Evolutionary conservation across 345 rosid species (phyloP), one percentile per base, ranked within the genome.

Genomic region (Salix dunnii): DNA sequence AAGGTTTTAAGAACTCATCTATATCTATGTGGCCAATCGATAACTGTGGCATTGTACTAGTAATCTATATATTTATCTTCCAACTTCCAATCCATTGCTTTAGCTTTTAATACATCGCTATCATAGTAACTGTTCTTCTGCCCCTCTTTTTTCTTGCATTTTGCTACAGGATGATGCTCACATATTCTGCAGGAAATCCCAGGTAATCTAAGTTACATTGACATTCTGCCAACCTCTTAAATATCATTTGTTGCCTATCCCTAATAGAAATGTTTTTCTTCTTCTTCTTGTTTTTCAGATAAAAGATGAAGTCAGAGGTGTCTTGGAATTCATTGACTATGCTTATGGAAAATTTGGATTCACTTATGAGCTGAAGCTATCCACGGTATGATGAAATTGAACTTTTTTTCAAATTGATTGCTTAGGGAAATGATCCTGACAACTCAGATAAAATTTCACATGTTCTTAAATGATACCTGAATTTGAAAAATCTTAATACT

Each of bases 131-230:
- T 40, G 62, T 13, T 6, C 8, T 51, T 36, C 38, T 14, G 36
- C 21, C 66, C 68, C 21, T 65, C 13, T 13, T 16, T 23, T 31
- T 30, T 18, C n/a, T 17, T 23, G 21, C 21, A 16, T 82, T 81
- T 75, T 79, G 74, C 75, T 81, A 36, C 97, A 95, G 99, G 99
- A 93, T 83, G 97, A 93, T 84, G 96, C 98, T 76, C 98, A 92
- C 82, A 93, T 96, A 74, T 93, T 96, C 87, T 96, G 98, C 84
- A 87, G 88, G 85, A 91, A 89, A 77, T 81, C 86, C 18, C 98
- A 93, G 94, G 98, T 93, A 72, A 80, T 71, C 62, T 74, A 61
- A 72, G 67, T 73, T 76, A 43, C 66, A 72, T 71, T 82, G 42
- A 51, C 43, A 35, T 36, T 33, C 9, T 20, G 48, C 67, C 9